These are phyloP conservation scores for Emmonsiellopsis sp. DNA, from an alignment of 2,329 filamentous ascomycete species.

Conservation along the genomic window DNA sequence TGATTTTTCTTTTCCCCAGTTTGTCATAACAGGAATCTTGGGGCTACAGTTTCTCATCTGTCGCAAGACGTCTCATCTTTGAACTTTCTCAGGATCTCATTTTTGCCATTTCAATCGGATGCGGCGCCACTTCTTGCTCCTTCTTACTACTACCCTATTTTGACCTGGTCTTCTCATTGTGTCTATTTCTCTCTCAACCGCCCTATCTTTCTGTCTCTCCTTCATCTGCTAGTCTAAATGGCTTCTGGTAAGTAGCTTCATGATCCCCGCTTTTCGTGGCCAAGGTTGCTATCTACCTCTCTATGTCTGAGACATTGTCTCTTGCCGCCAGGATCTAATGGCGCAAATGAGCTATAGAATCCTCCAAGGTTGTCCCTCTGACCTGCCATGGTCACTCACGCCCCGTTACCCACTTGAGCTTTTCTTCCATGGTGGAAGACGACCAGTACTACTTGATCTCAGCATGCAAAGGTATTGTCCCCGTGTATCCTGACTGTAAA, in stretches of 20 bases:
- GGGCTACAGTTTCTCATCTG: conserved; percentile 3
- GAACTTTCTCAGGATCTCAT: neutral
- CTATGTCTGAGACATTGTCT: no score
- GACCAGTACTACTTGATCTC: conserved; percentile 88
- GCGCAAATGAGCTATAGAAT: conserved; percentile 7
- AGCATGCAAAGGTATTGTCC: conserved; percentile 65
- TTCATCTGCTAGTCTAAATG: neutral
- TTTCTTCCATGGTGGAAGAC: conserved; percentile 73
- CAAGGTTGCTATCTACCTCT: no score
- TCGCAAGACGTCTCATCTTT: conserved; percentile 2
- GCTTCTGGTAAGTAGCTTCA: conserved; percentile 1
- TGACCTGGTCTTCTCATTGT: neutral
- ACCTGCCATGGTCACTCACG: conserved; percentile 93
- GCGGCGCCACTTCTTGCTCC: neutral
- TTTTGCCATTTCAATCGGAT: neutral
- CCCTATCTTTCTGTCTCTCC: neutral
- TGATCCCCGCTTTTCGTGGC: no score
- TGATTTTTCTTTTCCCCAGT: conserved; percentile 7
- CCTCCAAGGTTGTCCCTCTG: conserved; percentile 53
- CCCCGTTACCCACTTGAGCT: conserved; percentile 82
- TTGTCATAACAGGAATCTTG: conserved; percentile 5
- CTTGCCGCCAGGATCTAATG: neutral
- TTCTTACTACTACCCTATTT: neutral
- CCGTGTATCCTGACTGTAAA: neutral
- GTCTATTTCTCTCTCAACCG: neutral